Percentiles rank a stretch among this genome's conserved stretches.
These are phyloP conservation scores for Xylaria sp. DNA, from an alignment of 2,329 filamentous ascomycete species.

Conservation along the genomic window DNA sequence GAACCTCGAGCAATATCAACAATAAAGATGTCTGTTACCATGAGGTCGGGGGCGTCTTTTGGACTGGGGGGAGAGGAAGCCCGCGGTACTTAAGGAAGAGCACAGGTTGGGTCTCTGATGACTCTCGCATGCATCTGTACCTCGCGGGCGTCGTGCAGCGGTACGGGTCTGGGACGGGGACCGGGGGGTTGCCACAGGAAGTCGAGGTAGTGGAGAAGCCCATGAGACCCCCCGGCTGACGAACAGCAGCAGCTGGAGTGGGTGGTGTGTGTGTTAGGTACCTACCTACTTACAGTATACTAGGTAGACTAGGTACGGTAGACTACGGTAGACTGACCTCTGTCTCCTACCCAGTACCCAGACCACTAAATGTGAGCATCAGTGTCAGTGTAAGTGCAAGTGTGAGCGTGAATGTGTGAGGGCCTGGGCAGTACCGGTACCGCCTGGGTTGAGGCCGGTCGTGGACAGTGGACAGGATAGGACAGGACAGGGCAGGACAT, in stretches of 20 bases:
- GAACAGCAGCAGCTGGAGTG: constrained; percentile 37
- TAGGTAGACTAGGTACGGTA: too few species aligned
- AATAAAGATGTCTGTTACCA: constrained; percentile 38
- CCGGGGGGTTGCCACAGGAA: constrained; percentile 32
- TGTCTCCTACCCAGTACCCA: too few species aligned
- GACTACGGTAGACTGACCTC: too few species aligned
- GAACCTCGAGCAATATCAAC: constrained; percentile 36
- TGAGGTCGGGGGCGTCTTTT: constrained; percentile 36
- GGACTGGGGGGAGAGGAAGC: constrained; percentile 37
- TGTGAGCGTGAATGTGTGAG: too few species aligned
- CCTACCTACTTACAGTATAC: too few species aligned
- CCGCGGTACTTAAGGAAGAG: constrained; percentile 38
- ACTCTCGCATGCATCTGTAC: constrained; percentile 6
- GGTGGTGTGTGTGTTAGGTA: too few species aligned
- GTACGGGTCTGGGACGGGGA: constrained; percentile 32
- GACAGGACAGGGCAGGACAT: too few species aligned
- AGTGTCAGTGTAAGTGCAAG: too few species aligned
- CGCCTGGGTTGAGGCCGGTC: constrained; percentile 36
- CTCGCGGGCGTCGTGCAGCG: constrained; percentile 19
- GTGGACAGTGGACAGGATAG: constrained; percentile 17
- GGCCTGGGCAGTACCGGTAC: too few species aligned
- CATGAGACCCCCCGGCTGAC: constrained; percentile 38
- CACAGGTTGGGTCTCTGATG: constrained; percentile 20
- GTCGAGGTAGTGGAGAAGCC: constrained; percentile 37
- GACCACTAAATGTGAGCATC: too few species aligned